Base-by-base conservation (phyloP, 441 rosid genomes). In the Brassica balearica region DNA sequence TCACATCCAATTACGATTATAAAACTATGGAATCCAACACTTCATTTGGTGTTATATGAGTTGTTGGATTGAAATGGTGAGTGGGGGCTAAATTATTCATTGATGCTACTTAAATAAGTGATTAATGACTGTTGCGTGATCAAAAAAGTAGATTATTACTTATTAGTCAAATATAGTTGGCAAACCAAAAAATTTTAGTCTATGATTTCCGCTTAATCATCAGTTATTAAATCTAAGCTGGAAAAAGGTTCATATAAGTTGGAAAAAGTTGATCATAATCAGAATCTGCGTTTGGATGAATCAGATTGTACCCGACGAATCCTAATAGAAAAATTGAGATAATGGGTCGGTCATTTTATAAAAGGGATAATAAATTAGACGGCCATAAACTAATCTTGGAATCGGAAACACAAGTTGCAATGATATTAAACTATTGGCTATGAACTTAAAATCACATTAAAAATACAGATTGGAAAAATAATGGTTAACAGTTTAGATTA, bases 91-190 rank as follows among this genome's bases (percentile, higher is more conserved):
- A 38, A 79, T 68, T 53, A 73, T 73, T 73, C 60, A 25, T 61
- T 10, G 65, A 73, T 36, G n/a, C 75, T 73, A 73, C 53, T 68
- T 72, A 79, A 53, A 27, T 22, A 59, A 67, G 41, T 62, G 70
- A 68, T 73, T 12, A 68, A 9, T 36, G 61, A 25, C 67, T 73
- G 68, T 61, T 79, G 70, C 43, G 71, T 62, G 59, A 61, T 78
- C n/a, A 48, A 14, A 72, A 75, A 79, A 53, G 82, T 79, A 20
- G 70, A 15, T 73, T 51, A 68, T 62, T 73, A 68, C 60, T 73
- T 48, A 68, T 62, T 73, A 68, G 71, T 73, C 82, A 79, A 79
- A 73, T 68, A 73, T 53, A 38, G 71, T 73, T 73, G 78, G 78
- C 82, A 68, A 48, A 23, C 62, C 46, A 8, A 65, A 8, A 34